phyloP scores from a whole-genome alignment of 2,329 filamentous ascomycete species.

The Apiospora marii region DNA sequence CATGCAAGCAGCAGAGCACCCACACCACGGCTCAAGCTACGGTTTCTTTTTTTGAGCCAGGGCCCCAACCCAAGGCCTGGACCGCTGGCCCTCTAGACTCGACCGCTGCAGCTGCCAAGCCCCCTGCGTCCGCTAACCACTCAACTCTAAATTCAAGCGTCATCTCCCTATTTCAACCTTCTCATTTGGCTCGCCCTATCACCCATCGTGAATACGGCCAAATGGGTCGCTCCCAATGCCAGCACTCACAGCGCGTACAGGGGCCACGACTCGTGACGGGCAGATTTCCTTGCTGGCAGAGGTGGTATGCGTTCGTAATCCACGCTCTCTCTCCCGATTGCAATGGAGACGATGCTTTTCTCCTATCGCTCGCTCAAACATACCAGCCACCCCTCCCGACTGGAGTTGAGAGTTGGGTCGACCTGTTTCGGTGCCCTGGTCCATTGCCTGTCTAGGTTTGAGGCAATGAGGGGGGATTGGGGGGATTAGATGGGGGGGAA shows the following conservation, averaged over 20 bases:
- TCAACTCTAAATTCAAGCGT: constrained; percentile 15
- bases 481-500: background rate
- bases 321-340: background rate
- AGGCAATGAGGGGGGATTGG: background rate
- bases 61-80: background rate
- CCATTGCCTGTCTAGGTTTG: background rate
- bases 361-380: constrained; percentile 3
- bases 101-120: background rate
- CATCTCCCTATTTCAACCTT: constrained; percentile 21
- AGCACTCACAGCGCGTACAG: background rate
- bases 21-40: background rate
- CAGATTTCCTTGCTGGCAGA: background rate
- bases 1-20: background rate
- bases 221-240: constrained; percentile 3
- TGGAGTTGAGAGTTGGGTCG: constrained; percentile 13
- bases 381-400: background rate
- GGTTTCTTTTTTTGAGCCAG: background rate
- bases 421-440: constrained; percentile 19
- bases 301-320: background rate
- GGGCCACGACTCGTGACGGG: constrained; percentile 8
- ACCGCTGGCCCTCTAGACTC: background rate
- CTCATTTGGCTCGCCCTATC: background rate
- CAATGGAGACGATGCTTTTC: constrained; percentile 9
- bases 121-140: constrained; percentile 11
- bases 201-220: background rate